Conservation (phyloP, 306 rosid species). For the Begonia peltatifolia region DNA sequence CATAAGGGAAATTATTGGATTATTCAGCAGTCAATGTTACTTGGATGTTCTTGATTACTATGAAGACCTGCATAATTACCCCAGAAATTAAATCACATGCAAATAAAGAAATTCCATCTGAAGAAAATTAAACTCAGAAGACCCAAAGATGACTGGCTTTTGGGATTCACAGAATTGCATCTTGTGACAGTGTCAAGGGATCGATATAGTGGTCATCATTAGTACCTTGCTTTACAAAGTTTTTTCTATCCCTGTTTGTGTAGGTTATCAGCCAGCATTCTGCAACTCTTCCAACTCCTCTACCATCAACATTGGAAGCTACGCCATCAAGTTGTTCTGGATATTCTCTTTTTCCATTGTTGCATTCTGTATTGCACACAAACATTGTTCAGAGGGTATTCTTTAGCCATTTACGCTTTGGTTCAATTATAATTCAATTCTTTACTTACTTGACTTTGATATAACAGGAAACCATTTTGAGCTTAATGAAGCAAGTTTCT, state of each 20-base stretch:
- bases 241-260: conserved; percentile 8
- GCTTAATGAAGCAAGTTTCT: conserved; percentile 47
- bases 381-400: conserved; percentile 83
- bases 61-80: too few species aligned
- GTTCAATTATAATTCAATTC: conserved; percentile 8
- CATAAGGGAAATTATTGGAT: too few species aligned
- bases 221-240: too few species aligned
- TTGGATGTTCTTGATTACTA: too few species aligned
- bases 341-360: conserved; percentile 26
- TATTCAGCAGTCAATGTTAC: too few species aligned
- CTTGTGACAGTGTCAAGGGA: too few species aligned
- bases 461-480: conserved; percentile 48
- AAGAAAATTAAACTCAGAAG: too few species aligned
- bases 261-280: conserved; percentile 46
- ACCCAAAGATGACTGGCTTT: too few species aligned
- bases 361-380: conserved; percentile 54
- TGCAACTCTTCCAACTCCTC: conserved; percentile 17
- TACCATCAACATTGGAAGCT: conserved; percentile 28
- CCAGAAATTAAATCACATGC: too few species aligned
- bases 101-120: too few species aligned
- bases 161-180: too few species aligned
- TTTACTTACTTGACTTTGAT: conserved; percentile 10
- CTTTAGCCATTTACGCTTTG: conserved; percentile 4
- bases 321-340: conserved; percentile 27
- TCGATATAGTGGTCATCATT: too few species aligned